Evolutionary conservation across 768 basidiomycete genomes (phyloP).

Genomic region (Boletus huronensis): DNA sequence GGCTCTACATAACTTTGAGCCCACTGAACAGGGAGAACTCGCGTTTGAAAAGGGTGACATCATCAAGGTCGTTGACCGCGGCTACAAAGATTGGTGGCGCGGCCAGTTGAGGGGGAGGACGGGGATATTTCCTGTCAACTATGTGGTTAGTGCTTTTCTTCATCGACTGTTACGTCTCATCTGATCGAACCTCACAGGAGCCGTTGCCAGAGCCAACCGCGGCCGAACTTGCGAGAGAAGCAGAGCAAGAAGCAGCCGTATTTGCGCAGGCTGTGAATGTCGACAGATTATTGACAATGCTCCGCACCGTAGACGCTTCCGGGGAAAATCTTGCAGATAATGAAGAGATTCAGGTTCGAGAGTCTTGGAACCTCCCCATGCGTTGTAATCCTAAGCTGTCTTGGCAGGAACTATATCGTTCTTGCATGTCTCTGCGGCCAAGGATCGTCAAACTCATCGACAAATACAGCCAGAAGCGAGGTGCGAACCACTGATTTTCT

Average conservation of each 20-base stretch:
- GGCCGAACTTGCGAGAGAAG: constrained; percentile 73
- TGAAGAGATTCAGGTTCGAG: constrained; percentile 77
- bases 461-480: constrained; percentile 94
- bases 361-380: background rate
- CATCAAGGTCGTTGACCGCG: constrained; percentile 91
- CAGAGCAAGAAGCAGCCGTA: constrained; percentile 82
- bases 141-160: constrained; percentile 61
- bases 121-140: constrained; percentile 96
- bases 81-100: constrained; percentile 96
- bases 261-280: constrained; percentile 86
- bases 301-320: constrained; percentile 67
- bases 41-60: constrained; percentile 90
- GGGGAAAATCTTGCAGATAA: constrained; percentile 87
- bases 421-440: constrained; percentile 83
- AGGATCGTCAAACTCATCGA: constrained; percentile 97
- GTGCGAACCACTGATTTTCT: constrained; percentile 26
- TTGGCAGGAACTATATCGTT: constrained; percentile 80
- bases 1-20: constrained; percentile 85
- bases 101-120: constrained; percentile 88
- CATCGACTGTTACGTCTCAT: background rate
- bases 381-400: background rate
- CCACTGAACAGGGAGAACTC: constrained; percentile 85
- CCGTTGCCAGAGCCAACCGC: constrained; percentile 80
- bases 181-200: constrained; percentile 47
- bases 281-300: constrained; percentile 72